Base-by-base conservation (phyloP, 768 basidiomycete species). In the Lactarius tabidus region DNA sequence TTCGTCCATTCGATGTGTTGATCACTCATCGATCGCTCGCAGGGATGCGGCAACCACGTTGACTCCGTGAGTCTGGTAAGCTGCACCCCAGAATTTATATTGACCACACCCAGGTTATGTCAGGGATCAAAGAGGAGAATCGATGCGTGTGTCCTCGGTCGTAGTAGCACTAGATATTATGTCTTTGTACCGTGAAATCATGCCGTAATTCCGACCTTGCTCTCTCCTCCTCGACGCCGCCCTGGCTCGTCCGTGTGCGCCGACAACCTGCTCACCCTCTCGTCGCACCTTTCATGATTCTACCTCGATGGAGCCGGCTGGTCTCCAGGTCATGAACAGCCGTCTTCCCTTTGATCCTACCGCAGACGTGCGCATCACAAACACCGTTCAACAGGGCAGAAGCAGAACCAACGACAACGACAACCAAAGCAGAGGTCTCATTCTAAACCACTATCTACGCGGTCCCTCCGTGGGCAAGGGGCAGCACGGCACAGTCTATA, bases 361-460 rank as follows among this genome's bases (percentile, higher is more conserved):
- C 45, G 63, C 67, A 26, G 64, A 63, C 23, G 65, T 65, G 57
- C 68, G 70, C 59, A 62, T 67, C 65, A 69, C 62, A 26, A 64
- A 69, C 28, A 70, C 69, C 53, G 56, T 69, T 76, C 73, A 59
- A n/a, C 52, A 66, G 64, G 36, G 77, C 61, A 76, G 77, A 65
- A 73, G 78, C n/a, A n/a, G n/a, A n/a, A n/a, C n/a, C n/a, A n/a
- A n/a, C n/a, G n/a, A n/a, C 77, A 60, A 75, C 75, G 43, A 64
- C 48, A 18, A 59, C 77, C 77, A 65, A 57, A 72, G 70, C 76
- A 80, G 51, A n/a, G 67, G 69, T 26, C 69, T 64, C 70, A 84
- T 87, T 77, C 76, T 97, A 70, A 98, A 98, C 79, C 91, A 95
- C 75, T 98, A 96, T 75, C 79, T 86, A 56, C 85, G 94, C 63